Percentiles rank a stretch among this genome's conserved stretches.
Conservation (phyloP, 257 asterid species). For the Solanum sitiens region DNA sequence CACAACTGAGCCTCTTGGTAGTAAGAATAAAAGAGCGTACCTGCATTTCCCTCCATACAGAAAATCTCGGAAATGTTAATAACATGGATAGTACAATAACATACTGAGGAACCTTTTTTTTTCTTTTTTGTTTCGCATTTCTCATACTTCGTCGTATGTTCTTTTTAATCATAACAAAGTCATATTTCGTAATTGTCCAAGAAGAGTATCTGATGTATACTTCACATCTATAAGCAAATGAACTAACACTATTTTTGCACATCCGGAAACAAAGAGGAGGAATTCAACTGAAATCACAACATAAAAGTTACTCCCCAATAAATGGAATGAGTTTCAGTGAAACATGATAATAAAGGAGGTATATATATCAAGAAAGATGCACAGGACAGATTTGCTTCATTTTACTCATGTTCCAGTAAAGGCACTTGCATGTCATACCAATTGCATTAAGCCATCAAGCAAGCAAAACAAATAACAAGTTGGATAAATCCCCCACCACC, state of each 20-base stretch:
- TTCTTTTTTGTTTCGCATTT: no score
- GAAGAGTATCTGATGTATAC: neutral
- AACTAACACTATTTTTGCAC: neutral
- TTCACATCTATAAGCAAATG: neutral
- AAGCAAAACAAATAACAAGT: neutral
- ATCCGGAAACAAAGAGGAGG: neutral
- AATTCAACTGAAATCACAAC: neutral
- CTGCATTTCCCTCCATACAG: neutral
- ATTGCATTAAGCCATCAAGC: neutral
- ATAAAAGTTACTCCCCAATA: neutral
- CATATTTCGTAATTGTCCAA: neutral
- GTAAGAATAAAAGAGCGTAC: neutral
- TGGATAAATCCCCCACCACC: neutral
- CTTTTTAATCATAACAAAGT: neutral
- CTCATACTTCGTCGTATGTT: neutral
- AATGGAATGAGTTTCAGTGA: neutral
- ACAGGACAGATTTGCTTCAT: neutral
- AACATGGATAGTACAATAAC: neutral
- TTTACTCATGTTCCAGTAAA: neutral
- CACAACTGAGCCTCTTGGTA: neutral
- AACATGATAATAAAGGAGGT: neutral
- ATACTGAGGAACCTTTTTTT: neutral
- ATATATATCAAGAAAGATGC: neutral
- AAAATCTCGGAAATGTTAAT: neutral
- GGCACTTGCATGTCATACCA: neutral